phyloP scores from a whole-genome alignment of 345 rosid species.

The Arabidopsis arenosa region DNA sequence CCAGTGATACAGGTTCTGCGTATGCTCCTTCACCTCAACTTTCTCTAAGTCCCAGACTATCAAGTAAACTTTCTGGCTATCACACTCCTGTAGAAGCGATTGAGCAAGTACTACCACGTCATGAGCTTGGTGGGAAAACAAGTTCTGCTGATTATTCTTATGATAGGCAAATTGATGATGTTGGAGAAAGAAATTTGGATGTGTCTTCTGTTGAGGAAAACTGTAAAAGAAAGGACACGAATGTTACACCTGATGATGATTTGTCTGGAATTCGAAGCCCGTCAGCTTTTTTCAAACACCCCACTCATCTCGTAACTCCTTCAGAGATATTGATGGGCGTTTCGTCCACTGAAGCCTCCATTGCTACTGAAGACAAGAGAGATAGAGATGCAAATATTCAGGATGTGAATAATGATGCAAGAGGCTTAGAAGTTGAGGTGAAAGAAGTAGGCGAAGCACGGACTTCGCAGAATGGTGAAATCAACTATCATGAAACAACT shows the following conservation, averaged over 20 bases:
- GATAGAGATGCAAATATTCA: constrained; percentile 57
- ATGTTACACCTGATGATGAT: constrained; percentile 55
- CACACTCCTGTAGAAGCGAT: constrained; percentile 45
- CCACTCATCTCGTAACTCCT: constrained; percentile 87
- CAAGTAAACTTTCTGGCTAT: constrained; percentile 59
- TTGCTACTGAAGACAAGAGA: constrained; percentile 49
- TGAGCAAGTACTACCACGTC: constrained; percentile 50
- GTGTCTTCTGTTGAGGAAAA: constrained; percentile 51
- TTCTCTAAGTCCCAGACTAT: constrained; percentile 65
- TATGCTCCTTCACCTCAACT: constrained; percentile 55
- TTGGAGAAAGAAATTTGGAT: constrained; percentile 47
- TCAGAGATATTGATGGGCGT: constrained; percentile 72
- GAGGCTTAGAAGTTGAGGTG: constrained; percentile 62
- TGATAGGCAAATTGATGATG: constrained; percentile 61
- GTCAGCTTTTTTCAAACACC: constrained; percentile 63
- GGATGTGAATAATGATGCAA: constrained; percentile 53
- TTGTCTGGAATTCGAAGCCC: constrained; percentile 51
- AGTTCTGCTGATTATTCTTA: constrained; percentile 53
- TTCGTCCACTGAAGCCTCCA: constrained; percentile 60
- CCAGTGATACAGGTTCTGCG: constrained; percentile 55
- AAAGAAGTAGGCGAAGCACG: constrained; percentile 67
- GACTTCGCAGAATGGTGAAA: constrained; percentile 54
- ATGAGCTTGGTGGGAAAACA: constrained; percentile 56
- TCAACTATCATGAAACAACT: constrained; percentile 48
- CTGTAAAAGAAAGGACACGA: constrained; percentile 55